Conservation (phyloP, 176 grass and related monocot genomes). For the Oryza longistaminata region DNA sequence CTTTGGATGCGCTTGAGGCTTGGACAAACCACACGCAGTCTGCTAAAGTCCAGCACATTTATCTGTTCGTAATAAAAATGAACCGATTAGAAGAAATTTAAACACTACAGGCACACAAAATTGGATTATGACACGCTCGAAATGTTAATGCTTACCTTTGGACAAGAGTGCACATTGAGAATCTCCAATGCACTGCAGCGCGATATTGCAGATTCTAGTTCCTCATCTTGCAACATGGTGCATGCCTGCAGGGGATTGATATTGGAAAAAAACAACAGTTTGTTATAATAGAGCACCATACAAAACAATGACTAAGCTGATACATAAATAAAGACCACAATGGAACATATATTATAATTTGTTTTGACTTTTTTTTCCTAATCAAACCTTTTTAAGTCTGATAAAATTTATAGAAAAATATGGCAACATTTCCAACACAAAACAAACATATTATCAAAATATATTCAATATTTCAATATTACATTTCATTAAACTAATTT, state of each 20-base stretch:
- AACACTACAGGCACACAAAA: neutral
- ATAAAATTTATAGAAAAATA: too few species aligned
- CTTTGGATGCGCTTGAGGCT: slow-evolving; percentile 78
- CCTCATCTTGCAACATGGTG: slow-evolving; percentile 83
- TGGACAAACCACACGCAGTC: slow-evolving; percentile 61
- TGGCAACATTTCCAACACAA: too few species aligned
- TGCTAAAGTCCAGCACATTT: slow-evolving; percentile 57
- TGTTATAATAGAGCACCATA: neutral
- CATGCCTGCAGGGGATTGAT: slow-evolving; percentile 59
- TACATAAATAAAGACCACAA: neutral
- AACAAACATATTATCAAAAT: too few species aligned
- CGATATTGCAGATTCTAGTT: slow-evolving; percentile 84
- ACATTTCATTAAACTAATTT: too few species aligned
- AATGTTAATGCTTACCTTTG: slow-evolving; percentile 52
- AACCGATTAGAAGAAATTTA: neutral
- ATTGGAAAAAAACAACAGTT: neutral
- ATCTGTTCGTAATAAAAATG: slow-evolving; percentile 47
- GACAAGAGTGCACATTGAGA: slow-evolving; percentile 83
- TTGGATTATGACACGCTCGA: neutral
- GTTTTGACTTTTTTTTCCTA: too few species aligned
- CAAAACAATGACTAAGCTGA: neutral
- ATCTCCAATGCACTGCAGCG: slow-evolving; percentile 69
- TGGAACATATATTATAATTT: neutral
- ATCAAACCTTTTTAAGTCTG: too few species aligned
- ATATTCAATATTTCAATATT: too few species aligned